Evolutionary conservation across 192 early-diverging fungal species (phyloP), one percentile per base, ranked within the genome.

Genomic region (Coemansia asiatica): DNA sequence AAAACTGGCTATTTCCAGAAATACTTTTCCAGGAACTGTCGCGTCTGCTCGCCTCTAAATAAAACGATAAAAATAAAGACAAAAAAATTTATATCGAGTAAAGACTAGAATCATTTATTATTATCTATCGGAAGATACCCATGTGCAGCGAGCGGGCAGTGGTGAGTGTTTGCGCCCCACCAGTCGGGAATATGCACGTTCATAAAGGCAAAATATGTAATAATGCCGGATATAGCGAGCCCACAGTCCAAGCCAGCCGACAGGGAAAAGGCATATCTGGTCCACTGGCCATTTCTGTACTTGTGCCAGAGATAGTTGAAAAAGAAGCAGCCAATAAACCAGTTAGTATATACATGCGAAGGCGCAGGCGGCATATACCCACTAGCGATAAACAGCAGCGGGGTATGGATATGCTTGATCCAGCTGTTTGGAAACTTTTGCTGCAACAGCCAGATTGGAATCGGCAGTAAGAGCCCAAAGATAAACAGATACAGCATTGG

Each of bases 221-320:
- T 19, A 33, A 85, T 69, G 29, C 72, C 75, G 13, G 81, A 76
- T 16, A 85, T 74, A 4, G 79, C 79, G 47, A 83, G 49, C 0
- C 86, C 86, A 18, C 74, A 56, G 66, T 89, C 86, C 18, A 89
- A 64, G 2, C 83, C 87, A 0, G 83, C 87, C 1, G 83, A 80
- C 7, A 87, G 61, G 0, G 85, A 66, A 69, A 85, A 89, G 19
- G 86, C 84, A 64, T 86, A 87, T 33, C 76, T 67, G 47, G 67
- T 72, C 76, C 84, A 95, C 86, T 89, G 91, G 12, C 57, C 76
- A 31, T 83, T 82, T 63, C 81, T 75, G 50, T 84, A 82, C 57
- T 86, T 84, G 72, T 90, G 87, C 73, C 89, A 84, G 44, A 81
- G 76, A 63, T 83, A 90, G 72, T 92, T 92, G 63, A 88, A 89